phyloP scores from a whole-genome alignment of 306 rosid species.

The Prunus mongolica region DNA sequence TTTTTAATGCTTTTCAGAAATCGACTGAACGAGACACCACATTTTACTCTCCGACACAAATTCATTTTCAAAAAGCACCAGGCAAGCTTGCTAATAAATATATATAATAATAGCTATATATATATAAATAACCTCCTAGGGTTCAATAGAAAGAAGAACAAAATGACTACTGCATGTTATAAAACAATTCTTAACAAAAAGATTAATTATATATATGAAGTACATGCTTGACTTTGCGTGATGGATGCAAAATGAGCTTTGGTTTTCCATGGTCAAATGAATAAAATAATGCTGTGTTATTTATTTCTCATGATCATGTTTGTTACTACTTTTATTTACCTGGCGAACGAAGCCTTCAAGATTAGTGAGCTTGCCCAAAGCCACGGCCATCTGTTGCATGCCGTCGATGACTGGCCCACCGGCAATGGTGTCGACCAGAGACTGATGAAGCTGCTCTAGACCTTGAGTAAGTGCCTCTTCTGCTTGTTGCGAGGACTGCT shows the following conservation, averaged over 20 bases:
- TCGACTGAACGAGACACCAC: conserved; percentile 8
- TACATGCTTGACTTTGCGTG: neutral
- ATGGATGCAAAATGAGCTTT: neutral
- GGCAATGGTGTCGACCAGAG: conserved; percentile 65
- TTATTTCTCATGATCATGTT: neutral
- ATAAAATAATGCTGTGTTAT: neutral
- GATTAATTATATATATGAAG: neutral
- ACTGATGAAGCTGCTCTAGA: conserved; percentile 80
- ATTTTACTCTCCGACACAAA: neutral
- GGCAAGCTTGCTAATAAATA: neutral
- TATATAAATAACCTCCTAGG: neutral
- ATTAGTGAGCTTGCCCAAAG: conserved; percentile 64
- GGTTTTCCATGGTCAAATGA: neutral
- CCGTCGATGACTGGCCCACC: conserved; percentile 47
- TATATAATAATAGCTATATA: neutral
- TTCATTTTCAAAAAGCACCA: neutral
- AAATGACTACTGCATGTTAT: neutral
- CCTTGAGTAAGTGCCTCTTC: conserved; percentile 92
- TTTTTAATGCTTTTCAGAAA: conserved; percentile 1
- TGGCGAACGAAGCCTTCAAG: conserved; percentile 85
- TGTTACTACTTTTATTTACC: conserved; percentile 34
- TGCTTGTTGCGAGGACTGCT: conserved; percentile 65
- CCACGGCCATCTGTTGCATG: conserved; percentile 78
- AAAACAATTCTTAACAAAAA: neutral
- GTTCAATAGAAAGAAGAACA: neutral